phyloP scores from a whole-genome alignment of 768 basidiomycete genomes.

The Suillus brevipes region DNA sequence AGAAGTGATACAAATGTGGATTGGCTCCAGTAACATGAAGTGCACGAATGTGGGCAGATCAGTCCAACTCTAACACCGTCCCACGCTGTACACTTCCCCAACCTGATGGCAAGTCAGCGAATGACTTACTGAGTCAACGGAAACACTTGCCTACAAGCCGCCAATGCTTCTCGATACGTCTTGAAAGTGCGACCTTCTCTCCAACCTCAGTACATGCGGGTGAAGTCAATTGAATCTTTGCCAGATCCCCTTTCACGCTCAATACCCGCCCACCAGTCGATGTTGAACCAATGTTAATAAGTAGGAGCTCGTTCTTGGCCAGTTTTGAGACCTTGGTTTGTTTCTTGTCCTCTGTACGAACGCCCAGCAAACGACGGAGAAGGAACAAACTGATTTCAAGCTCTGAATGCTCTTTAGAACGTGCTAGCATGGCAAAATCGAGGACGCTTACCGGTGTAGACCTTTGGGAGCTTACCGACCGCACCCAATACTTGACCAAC shows the following conservation, averaged over 20 bases:
- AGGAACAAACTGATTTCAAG: slow-evolving; percentile 93
- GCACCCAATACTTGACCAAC: slow-evolving; percentile 96
- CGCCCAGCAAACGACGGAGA: slow-evolving; percentile 93
- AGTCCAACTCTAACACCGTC: slow-evolving; percentile 80
- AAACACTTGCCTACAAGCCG: slow-evolving; percentile 80
- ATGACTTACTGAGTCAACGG: not conserved
- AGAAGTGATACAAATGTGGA: not conserved
- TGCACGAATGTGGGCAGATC: slow-evolving; percentile 10
- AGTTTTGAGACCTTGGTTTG: slow-evolving; percentile 95
- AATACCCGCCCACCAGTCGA: slow-evolving; percentile 96
- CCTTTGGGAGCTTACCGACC: slow-evolving; percentile 90
- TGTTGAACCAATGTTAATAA: slow-evolving; percentile 98
- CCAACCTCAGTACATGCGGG: slow-evolving; percentile 96
- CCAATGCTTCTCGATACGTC: slow-evolving; percentile 98
- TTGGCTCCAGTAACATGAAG: not conserved
- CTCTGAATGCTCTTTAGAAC: slow-evolving; percentile 44
- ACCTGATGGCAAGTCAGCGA: slow-evolving; percentile 31
- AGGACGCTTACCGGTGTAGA: slow-evolving; percentile 71
- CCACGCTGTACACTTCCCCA: slow-evolving; percentile 86
- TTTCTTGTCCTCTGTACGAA: slow-evolving; percentile 98
- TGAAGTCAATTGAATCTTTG: slow-evolving; percentile 90
- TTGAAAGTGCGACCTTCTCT: slow-evolving; percentile 94
- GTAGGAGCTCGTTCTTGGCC: slow-evolving; percentile 84
- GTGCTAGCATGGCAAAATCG: not conserved
- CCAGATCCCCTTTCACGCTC: slow-evolving; percentile 91